Evolutionary conservation across 2,329 filamentous ascomycete genomes (phyloP).

Genomic region (Pseudomassariella vexata): DNA sequence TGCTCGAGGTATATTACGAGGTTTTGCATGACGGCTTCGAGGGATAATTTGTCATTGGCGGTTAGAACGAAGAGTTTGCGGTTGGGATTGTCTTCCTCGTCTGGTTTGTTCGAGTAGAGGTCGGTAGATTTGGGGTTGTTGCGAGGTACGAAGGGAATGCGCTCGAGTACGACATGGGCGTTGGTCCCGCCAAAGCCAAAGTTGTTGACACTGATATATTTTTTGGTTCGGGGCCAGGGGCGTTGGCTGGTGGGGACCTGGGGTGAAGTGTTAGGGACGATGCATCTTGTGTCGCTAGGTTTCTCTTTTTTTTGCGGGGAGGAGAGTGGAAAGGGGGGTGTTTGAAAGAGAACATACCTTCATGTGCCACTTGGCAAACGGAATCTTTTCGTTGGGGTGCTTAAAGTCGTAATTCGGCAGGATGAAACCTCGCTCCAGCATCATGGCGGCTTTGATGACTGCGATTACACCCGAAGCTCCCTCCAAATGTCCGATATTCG

Average conservation of each 20-base stretch:
- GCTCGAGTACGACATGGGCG: constrained; percentile 13
- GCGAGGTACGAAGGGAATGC: constrained; percentile 27
- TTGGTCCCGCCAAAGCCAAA: constrained; percentile 17
- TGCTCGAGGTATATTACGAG: constrained; percentile 35
- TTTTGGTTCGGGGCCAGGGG: constrained; percentile 42
- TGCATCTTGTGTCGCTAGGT: too few species aligned
- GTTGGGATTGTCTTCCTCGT: constrained; percentile 19
- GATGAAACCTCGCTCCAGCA: constrained; percentile 44
- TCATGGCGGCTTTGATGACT: constrained; percentile 45
- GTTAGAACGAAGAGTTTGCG: constrained; percentile 37
- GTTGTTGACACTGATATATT: constrained; percentile 33
- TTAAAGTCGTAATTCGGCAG: constrained; percentile 46
- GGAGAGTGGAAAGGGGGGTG: too few species aligned
- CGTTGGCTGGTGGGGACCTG: constrained; percentile 36
- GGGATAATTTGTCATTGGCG: constrained; percentile 31
- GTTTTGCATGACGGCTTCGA: constrained; percentile 31
- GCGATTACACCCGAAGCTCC: constrained; percentile 44
- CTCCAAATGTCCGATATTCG: constrained; percentile 47
- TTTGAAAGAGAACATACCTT: too few species aligned
- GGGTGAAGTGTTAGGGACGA: too few species aligned
- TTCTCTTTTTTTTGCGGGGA: too few species aligned
- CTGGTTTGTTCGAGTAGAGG: too few species aligned
- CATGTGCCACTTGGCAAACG: constrained; percentile 43
- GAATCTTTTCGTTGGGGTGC: constrained; percentile 41
- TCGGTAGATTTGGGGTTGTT: constrained; percentile 25